These are phyloP conservation scores for Paramecium sonneborni DNA, from an alignment of 73 alveolate genomes.

Conservation along the genomic window DNA sequence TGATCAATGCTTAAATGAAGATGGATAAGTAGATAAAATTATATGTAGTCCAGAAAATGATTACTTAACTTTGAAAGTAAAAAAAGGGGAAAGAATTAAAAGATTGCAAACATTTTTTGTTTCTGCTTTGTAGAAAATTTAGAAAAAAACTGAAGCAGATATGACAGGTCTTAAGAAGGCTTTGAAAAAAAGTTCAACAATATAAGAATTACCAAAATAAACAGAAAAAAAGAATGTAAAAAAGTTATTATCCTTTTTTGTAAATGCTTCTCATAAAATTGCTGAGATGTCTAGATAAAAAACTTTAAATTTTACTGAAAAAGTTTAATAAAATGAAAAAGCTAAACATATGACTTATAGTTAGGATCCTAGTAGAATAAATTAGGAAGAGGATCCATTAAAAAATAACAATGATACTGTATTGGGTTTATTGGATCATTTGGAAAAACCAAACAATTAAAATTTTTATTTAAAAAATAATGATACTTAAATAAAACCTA, in stretches of 20 bases:
- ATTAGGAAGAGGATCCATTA: background rate
- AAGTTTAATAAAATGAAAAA: background rate
- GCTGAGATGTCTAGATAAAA: background rate
- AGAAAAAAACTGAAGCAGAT: background rate
- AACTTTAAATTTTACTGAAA: background rate
- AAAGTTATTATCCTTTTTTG: background rate
- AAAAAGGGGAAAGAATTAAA: background rate
- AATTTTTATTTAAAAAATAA: background rate
- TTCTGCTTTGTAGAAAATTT: background rate
- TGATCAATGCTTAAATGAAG: background rate
- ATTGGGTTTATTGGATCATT: conserved; percentile 20
- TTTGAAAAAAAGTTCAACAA: background rate
- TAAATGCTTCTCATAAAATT: background rate
- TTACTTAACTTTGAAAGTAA: background rate
- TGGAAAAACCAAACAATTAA: background rate
- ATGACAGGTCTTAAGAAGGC: background rate
- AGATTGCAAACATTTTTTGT: background rate
- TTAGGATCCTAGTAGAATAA: background rate
- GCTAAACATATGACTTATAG: background rate
- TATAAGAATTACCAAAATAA: background rate
- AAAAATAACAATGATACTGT: conserved; percentile 41
- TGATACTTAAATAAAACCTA: background rate
- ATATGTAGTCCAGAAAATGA: background rate
- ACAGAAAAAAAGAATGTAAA: background rate
- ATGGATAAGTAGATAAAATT: background rate